These are phyloP conservation scores for Podaxis sp. DNA, from an alignment of 768 basidiomycete genomes.

Conservation along the genomic window DNA sequence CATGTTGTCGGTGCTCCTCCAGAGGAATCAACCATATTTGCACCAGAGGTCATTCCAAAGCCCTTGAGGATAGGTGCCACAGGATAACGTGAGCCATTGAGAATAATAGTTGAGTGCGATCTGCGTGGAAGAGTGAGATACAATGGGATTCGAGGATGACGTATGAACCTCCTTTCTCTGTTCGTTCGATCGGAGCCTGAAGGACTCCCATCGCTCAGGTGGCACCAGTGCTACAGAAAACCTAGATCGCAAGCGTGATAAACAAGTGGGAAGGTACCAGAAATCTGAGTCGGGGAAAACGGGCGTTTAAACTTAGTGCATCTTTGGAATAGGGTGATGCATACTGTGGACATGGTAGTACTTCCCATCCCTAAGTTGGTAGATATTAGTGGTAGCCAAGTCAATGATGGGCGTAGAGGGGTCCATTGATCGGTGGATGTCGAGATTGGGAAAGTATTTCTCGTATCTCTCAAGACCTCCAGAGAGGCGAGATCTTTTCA, in stretches of 20 bases:
- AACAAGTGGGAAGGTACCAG: conserved; percentile 10
- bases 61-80: conserved; percentile 16
- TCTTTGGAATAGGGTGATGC: too few species aligned
- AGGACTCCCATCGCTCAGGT: conserved; percentile 17
- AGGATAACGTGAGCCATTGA: conserved; percentile 20
- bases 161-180: conserved; percentile 19
- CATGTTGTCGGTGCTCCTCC: conserved; percentile 20
- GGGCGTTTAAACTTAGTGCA: too few species aligned
- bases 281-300: conserved; percentile 20
- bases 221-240: conserved; percentile 15
- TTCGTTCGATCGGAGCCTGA: conserved; percentile 15
- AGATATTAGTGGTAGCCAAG: too few species aligned
- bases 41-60: conserved; percentile 20
- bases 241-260: neutral
- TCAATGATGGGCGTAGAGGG: too few species aligned
- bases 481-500: too few species aligned
- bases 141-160: conserved; percentile 7
- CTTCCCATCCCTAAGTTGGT: too few species aligned
- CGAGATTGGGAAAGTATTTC: too few species aligned
- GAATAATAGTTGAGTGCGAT: conserved; percentile 23
- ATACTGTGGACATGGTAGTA: too few species aligned
- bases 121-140: conserved; percentile 1
- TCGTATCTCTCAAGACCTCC: too few species aligned
- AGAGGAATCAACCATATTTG: conserved; percentile 13
- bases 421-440: too few species aligned